These are phyloP conservation scores for Leucocoprinus sp. DNA, from an alignment of 768 basidiomycete genomes.

Conservation along the genomic window DNA sequence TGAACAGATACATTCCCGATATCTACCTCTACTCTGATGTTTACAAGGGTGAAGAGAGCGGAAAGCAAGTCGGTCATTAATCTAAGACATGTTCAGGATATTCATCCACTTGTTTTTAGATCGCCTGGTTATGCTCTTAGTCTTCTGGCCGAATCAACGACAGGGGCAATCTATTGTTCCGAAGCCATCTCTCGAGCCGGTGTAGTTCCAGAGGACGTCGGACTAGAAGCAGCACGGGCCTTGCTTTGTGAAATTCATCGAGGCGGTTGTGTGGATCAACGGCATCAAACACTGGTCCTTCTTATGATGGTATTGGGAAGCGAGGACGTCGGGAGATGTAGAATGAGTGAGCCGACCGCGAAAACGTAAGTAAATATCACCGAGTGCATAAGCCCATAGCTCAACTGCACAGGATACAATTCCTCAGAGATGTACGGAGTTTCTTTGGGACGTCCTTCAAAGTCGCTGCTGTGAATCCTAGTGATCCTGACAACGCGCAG, in stretches of 20 bases:
- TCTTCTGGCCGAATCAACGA: conserved; percentile 87
- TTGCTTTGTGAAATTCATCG: conserved; percentile 70
- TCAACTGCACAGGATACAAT: conserved; percentile 63
- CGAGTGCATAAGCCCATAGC: background rate
- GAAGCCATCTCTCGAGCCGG: conserved; percentile 82
- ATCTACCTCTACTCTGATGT: conserved; percentile 98
- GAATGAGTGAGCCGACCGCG: conserved; percentile 75
- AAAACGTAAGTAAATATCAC: conserved; percentile 55
- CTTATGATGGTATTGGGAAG: conserved; percentile 94
- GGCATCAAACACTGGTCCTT: conserved; percentile 80
- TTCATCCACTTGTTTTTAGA: conserved; percentile 30
- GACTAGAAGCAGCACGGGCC: conserved; percentile 67
- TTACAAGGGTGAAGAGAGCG: conserved; percentile 95
- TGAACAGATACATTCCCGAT: conserved; percentile 96
- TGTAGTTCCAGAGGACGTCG: conserved; percentile 88
- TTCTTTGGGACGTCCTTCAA: conserved; percentile 95
- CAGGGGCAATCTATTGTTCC: conserved; percentile 77
- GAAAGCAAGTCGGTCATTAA: conserved; percentile 57
- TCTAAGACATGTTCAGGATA: too few species aligned
- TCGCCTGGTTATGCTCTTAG: conserved; percentile 95
- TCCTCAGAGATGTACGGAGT: conserved; percentile 70
- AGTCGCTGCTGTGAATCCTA: conserved; percentile 54
- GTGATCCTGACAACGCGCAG: conserved; percentile 44
- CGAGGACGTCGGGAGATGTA: conserved; percentile 89
- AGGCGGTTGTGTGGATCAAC: conserved; percentile 87